Conservation (phyloP, 495 filamentous ascomycete species). For the Neurospora sp. region DNA sequence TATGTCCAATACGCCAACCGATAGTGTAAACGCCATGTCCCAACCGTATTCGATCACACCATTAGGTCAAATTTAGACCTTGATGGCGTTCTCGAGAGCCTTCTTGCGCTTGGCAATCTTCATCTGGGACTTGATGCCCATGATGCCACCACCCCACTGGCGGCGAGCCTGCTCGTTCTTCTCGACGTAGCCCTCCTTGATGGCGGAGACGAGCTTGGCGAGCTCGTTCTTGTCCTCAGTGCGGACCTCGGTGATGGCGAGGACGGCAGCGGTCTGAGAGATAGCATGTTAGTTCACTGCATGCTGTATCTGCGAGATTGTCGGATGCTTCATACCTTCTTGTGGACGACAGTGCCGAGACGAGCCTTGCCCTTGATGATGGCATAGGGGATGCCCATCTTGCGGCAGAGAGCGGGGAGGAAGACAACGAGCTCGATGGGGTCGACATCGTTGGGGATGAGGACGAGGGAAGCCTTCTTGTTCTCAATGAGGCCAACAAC, state of each 20-base stretch:
- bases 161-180: constrained; percentile 88
- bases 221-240: constrained; percentile 96
- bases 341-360: constrained; percentile 97
- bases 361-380: constrained; percentile 99
- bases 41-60: constrained; percentile 12
- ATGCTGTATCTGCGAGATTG: not conserved
- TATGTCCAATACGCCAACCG: constrained; percentile 29
- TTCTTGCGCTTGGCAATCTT: constrained; percentile 93
- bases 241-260: constrained; percentile 92
- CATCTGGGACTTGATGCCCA: constrained; percentile 94
- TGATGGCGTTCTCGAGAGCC: constrained; percentile 83
- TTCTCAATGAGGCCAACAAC: constrained; percentile 99
- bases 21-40: constrained; percentile 17
- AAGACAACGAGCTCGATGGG: constrained; percentile 99
- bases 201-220: constrained; percentile 84
- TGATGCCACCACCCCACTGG: constrained; percentile 99
- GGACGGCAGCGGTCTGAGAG: constrained; percentile 78
- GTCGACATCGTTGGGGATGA: constrained; percentile 99
- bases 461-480: constrained; percentile 97
- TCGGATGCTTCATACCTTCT: constrained; percentile 60
- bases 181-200: constrained; percentile 97
- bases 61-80: constrained; percentile 57
- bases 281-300: constrained; percentile 13
- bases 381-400: constrained; percentile 99
- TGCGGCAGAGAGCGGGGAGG: constrained; percentile 96